These are phyloP conservation scores for Trypanosoma brucei DNA, from an alignment of 208 protist species.

Conservation along the genomic window DNA sequence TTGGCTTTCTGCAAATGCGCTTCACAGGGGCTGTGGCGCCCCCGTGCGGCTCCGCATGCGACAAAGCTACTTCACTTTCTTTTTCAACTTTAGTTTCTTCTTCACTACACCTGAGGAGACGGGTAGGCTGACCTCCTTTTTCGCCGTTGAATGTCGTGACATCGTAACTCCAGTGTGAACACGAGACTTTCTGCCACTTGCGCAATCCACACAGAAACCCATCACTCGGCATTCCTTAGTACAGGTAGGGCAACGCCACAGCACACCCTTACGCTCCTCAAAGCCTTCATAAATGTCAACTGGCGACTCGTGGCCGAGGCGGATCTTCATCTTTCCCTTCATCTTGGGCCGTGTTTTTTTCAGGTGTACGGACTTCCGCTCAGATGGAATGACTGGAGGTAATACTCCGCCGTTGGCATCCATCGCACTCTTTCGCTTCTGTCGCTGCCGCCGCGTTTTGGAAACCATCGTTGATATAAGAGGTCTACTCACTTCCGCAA, in stretches of 20 bases:
- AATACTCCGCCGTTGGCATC: conserved; percentile 62
- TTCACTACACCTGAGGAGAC: conserved; percentile 24
- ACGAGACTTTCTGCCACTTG: conserved; percentile 58
- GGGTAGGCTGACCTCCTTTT: conserved; percentile 21
- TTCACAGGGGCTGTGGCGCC: no score
- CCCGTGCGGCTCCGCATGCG: background rate
- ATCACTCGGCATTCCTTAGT: conserved; percentile 63
- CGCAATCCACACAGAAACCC: conserved; percentile 84
- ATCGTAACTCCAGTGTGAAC: conserved; percentile 52
- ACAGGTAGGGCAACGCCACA: conserved; percentile 78
- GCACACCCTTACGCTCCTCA: conserved; percentile 76
- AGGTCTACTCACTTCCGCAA: background rate
- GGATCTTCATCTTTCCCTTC: conserved; percentile 90
- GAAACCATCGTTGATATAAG: conserved; percentile 68
- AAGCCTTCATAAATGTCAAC: conserved; percentile 85
- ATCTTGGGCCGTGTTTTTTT: conserved; percentile 87
- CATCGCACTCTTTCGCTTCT: conserved; percentile 69
- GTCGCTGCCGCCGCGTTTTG: conserved; percentile 82
- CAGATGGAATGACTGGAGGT: conserved; percentile 51
- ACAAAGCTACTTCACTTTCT: conserved; percentile 26
- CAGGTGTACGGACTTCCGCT: conserved; percentile 76
- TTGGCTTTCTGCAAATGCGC: no score
- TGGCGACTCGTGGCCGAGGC: conserved; percentile 75
- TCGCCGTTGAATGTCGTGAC: conserved; percentile 34
- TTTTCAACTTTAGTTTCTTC: conserved; percentile 26